Conservation (phyloP, 1,284 basidiomycete genomes). For the Papiliotrema laurentii region DNA sequence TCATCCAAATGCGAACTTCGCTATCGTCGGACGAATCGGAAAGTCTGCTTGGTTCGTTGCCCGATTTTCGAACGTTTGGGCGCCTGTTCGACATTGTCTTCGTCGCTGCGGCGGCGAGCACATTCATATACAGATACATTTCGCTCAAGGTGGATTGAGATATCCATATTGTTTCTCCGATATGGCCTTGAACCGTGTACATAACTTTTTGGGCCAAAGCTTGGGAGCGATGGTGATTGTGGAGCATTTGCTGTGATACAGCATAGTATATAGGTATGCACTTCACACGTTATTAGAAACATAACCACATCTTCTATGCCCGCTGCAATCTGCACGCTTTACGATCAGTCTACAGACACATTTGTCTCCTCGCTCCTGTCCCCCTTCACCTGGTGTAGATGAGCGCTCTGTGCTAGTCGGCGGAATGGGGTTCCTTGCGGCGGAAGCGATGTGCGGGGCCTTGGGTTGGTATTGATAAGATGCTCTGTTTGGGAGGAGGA, state of each 20-base stretch:
- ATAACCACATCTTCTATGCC: no score
- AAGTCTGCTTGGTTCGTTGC: slow-evolving; percentile 39
- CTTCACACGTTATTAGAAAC: no score
- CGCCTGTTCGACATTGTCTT: slow-evolving; percentile 47
- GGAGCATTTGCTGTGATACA: no score
- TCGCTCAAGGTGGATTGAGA: slow-evolving; percentile 35
- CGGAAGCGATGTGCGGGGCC: slow-evolving; percentile 6
- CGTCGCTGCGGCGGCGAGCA: slow-evolving; percentile 36
- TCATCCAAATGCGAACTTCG: slow-evolving; percentile 46
- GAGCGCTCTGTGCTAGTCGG: slow-evolving; percentile 29
- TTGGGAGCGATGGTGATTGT: neutral
- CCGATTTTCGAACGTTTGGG: slow-evolving; percentile 48
- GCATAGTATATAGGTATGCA: no score
- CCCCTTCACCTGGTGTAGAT: slow-evolving; percentile 36
- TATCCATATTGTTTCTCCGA: slow-evolving; percentile 2
- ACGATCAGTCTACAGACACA: no score
- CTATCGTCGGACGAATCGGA: slow-evolving; percentile 25
- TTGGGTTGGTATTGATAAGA: neutral
- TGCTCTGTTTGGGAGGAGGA: slow-evolving; percentile 1
- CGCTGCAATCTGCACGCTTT: no score
- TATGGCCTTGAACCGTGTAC: no score
- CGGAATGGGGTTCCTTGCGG: slow-evolving; percentile 3
- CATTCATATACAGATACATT: slow-evolving; percentile 36
- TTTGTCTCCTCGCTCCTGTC: neutral
- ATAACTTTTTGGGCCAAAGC: neutral